phyloP scores from a whole-genome alignment of 1,284 basidiomycete genomes.

The Cryptococcus neoformans region DNA sequence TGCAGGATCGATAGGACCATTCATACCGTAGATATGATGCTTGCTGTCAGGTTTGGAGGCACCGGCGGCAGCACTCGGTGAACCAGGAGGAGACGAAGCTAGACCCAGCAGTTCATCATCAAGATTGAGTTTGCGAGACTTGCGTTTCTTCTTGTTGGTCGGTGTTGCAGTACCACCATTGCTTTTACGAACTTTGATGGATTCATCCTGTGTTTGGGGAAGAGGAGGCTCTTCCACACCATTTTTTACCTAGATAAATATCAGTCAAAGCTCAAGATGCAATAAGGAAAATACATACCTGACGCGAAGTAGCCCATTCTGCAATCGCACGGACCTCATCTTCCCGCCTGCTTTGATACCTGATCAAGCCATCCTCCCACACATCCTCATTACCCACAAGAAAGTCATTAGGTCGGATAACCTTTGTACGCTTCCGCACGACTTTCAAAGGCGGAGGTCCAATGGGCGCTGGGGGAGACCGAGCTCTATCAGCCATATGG shows the following conservation, averaged over 20 bases:
- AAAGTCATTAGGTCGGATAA: slow-evolving; percentile 24
- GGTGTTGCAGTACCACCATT: background rate
- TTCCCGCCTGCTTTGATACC: slow-evolving; percentile 40
- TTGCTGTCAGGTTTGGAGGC: background rate
- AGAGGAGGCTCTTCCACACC: background rate
- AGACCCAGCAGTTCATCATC: slow-evolving; percentile 45
- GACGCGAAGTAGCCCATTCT: slow-evolving; percentile 3
- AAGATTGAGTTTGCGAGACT: slow-evolving; percentile 18
- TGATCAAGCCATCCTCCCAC: slow-evolving; percentile 35
- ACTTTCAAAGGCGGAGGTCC: too few species aligned
- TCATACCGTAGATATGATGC: background rate
- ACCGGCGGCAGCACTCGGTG: slow-evolving; percentile 7
- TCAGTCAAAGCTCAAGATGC: too few species aligned
- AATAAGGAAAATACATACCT: background rate
- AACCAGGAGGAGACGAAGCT: slow-evolving; percentile 18
- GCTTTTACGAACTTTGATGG: background rate
- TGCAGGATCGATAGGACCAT: background rate
- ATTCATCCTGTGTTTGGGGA: background rate
- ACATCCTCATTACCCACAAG: slow-evolving; percentile 36
- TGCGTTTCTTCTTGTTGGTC: slow-evolving; percentile 20
- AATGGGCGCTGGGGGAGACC: too few species aligned
- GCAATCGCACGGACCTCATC: slow-evolving; percentile 29
- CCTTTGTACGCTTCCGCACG: background rate
- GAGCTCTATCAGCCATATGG: too few species aligned
- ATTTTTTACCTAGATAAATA: background rate